Percentiles rank a stretch among this genome's conserved stretches.
Evolutionary conservation across 352 stramenopile genomes (phyloP).

Genomic region (Phytophthora crassamura): DNA sequence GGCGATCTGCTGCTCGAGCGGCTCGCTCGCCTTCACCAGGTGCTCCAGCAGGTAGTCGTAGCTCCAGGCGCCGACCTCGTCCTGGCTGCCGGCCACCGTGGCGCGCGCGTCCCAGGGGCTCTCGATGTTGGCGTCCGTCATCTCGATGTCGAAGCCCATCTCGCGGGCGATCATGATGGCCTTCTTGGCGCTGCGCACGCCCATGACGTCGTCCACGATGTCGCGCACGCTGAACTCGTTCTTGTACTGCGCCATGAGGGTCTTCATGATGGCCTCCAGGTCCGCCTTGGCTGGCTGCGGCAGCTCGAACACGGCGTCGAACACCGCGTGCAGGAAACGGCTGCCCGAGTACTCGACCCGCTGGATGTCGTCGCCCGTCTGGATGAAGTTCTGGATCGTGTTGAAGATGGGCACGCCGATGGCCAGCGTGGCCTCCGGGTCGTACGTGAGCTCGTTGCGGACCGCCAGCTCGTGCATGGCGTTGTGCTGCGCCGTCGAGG

Average conservation of each 20-base stretch:
- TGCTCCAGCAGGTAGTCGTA: conserved; percentile 67
- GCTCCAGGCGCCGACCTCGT: conserved; percentile 47
- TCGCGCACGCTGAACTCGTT: conserved; percentile 62
- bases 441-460: conserved; percentile 90
- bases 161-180: conserved; percentile 94
- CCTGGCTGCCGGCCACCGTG: conserved; percentile 42
- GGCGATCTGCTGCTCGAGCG: conserved; percentile 53
- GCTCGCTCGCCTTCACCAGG: conserved; percentile 45
- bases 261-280: conserved; percentile 71
- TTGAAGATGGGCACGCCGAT: conserved; percentile 93
- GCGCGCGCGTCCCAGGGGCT: conserved; percentile 51
- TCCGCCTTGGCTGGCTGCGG: conserved; percentile 42
- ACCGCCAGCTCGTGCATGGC: conserved; percentile 75
- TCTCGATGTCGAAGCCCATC: conserved; percentile 86
- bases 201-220: conserved; percentile 94
- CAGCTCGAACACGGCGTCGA: conserved; percentile 52
- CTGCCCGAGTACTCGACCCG: conserved; percentile 92
- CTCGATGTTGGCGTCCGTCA: conserved; percentile 70
- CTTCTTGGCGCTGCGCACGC: conserved; percentile 89
- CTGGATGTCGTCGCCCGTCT: conserved; percentile 92
- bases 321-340: conserved; percentile 86
- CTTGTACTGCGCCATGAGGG: conserved; percentile 65
- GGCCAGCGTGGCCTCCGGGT: conserved; percentile 78
- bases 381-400: conserved; percentile 93
- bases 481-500: conserved; percentile 74